Evolutionary conservation across 176 grass and related monocot species (phyloP), one percentile per base, ranked within the genome.

Genomic region (Ensete glaucum): DNA sequence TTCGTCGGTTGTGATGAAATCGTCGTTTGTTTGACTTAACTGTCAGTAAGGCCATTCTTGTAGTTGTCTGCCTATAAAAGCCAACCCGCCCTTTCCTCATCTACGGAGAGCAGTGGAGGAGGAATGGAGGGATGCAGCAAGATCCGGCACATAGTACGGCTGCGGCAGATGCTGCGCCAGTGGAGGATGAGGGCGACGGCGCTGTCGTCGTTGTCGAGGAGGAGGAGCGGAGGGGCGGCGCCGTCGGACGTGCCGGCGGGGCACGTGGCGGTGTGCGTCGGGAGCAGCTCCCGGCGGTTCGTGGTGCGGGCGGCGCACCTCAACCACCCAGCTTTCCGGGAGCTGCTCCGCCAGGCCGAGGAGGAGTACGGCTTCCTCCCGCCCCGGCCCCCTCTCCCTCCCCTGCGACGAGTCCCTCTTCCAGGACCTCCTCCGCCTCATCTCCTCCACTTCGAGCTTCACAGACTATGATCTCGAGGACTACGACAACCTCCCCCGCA

Each of bases 331-430:
- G 76, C 82, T 25, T 96, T 96, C 83, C 79, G 81, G 74, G 83
- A 96, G 74, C 92, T 96, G 11, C 85, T 91, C 51, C 69, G 82
- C 59, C 79, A 86, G 50, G 84, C 92, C 26, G 92, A 87, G 79
- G 92, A 96, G 82, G 88, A 96, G 83, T 96, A 83, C 64, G 88
- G 88, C 0, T 96, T 96, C 67, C 0, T 68, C 74, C 69, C 63
- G 65, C 8, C 53, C 77, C 48, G 84, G 89, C 9, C 86, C 89
- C 56, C 58, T 92, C 58, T 72, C 77, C 58, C 87, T 92, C 15
- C 89, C 92, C 15, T 96, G 92, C 75, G 92, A 96, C 65, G 92
- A 96, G 83, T 79, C 48, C 1, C 85, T 86, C 63, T 96, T 96
- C 81, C 68, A 83, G 73, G 77, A 89, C 78, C 80, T 96, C 22